Conservation (phyloP, 108 stramenopile genomes). For the Pseudonitzschia pungens region DNA sequence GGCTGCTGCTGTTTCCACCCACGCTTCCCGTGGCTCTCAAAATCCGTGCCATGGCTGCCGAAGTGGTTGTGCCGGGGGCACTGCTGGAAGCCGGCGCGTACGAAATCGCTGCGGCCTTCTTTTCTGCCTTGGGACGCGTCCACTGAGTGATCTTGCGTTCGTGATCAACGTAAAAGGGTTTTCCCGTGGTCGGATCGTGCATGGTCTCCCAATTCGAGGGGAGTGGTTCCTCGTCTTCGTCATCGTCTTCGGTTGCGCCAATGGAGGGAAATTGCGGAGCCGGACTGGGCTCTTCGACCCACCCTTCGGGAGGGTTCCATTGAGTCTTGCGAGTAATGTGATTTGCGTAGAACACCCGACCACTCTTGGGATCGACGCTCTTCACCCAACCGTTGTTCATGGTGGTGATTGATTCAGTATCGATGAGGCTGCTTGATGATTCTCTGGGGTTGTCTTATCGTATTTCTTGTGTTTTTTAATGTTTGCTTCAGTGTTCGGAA, state of each 20-base stretch:
- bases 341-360: conserved; percentile 76
- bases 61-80: conserved; percentile 19
- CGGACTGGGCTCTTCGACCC: conserved; percentile 44
- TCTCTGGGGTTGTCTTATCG: too few relatives aligned
- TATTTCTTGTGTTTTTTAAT: too few relatives aligned
- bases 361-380: conserved; percentile 61
- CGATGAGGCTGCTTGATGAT: too few relatives aligned
- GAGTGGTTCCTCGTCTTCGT: conserved; percentile 34
- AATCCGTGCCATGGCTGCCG: conserved; percentile 32
- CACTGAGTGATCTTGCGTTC: conserved; percentile 79
- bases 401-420: not conserved
- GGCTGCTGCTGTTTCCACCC: conserved; percentile 6
- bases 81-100: conserved; percentile 25
- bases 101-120: conserved; percentile 17
- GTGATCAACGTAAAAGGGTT: conserved; percentile 88
- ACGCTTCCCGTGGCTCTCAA: conserved; percentile 12
- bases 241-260: conserved; percentile 18
- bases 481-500: too few relatives aligned
- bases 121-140: conserved; percentile 50
- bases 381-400: conserved; percentile 63
- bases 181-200: conserved; percentile 69
- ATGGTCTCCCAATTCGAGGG: conserved; percentile 87
- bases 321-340: conserved; percentile 72
- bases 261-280: not conserved
- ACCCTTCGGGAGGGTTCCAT: conserved; percentile 72